phyloP scores from a whole-genome alignment of 768 basidiomycete genomes.

The Leucogyrophana mollusca region DNA sequence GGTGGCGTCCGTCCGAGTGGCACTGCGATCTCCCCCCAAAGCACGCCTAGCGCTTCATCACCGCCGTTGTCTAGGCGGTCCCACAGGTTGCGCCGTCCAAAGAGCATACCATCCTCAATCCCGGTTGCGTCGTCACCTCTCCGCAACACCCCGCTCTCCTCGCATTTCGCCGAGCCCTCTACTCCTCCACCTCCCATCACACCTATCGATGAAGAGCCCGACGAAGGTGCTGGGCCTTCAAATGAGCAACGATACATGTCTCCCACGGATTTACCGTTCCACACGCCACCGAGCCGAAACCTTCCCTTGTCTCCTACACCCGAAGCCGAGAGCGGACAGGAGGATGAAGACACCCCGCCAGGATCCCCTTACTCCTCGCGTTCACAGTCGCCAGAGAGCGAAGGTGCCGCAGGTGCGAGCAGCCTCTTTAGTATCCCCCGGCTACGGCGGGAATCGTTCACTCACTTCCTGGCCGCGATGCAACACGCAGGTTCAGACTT shows the following conservation, averaged over 20 bases:
- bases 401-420: conserved; percentile 73
- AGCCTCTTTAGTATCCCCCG: conserved; percentile 77
- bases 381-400: conserved; percentile 55
- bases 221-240: conserved; percentile 54
- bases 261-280: conserved; percentile 64
- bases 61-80: conserved; percentile 43
- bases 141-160: conserved; percentile 45
- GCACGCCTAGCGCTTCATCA: conserved; percentile 46
- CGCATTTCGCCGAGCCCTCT: conserved; percentile 46
- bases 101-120: conserved; percentile 36
- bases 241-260: conserved; percentile 52
- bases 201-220: conserved; percentile 67
- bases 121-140: conserved; percentile 66
- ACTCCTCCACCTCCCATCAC: conserved; percentile 68
- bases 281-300: conserved; percentile 47
- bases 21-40: conserved; percentile 41
- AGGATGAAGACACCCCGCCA: conserved; percentile 25
- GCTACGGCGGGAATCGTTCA: conserved; percentile 61
- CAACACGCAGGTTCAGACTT: conserved; percentile 67
- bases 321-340: conserved; percentile 21
- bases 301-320: conserved; percentile 40
- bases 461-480: conserved; percentile 58
- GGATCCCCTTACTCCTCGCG: conserved; percentile 36
- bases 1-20: conserved; percentile 31
- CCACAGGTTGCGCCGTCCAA: conserved; percentile 60